These are phyloP conservation scores for Thermomyces lanuginosus DNA, from an alignment of 2,329 filamentous ascomycete genomes.

Conservation along the genomic window DNA sequence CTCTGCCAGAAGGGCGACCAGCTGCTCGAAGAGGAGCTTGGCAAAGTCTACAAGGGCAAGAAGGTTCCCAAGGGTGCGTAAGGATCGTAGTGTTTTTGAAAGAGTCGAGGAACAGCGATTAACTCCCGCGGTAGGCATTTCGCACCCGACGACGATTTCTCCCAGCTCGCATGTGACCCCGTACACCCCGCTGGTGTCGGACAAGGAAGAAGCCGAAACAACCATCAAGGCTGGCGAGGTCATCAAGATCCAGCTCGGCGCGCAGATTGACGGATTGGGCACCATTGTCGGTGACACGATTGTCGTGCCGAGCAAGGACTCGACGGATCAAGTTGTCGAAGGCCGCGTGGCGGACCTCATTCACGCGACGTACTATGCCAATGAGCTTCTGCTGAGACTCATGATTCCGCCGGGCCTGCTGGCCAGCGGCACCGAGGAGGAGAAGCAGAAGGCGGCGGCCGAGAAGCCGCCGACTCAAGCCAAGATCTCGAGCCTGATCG, in stretches of 20 bases:
- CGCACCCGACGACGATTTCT: constrained; percentile 88
- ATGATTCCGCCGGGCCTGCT: constrained; percentile 84
- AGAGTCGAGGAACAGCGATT: constrained; percentile 8
- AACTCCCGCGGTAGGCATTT: constrained; percentile 47
- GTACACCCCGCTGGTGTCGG: constrained; percentile 80
- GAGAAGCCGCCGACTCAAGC: constrained; percentile 70
- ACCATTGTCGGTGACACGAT: constrained; percentile 92
- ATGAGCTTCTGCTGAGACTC: constrained; percentile 80
- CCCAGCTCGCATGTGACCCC: constrained; percentile 89
- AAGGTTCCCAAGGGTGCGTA: constrained; percentile 75
- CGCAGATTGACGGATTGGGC: constrained; percentile 93
- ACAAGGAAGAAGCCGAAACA: constrained; percentile 64
- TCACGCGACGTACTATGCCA: constrained; percentile 83
- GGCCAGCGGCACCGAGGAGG: constrained; percentile 70
- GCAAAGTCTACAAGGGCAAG: constrained; percentile 97
- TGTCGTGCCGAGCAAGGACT: constrained; percentile 48
- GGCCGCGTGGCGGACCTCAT: constrained; percentile 74
- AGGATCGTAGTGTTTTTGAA: neutral
- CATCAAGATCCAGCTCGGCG: constrained; percentile 97
- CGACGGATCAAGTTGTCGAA: constrained; percentile 47
- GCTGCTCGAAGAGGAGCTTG: constrained; percentile 79
- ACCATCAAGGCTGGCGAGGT: constrained; percentile 72
- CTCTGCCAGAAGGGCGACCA: constrained; percentile 94
- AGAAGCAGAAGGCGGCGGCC: constrained; percentile 78
- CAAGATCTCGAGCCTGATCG: constrained; percentile 72